phyloP scores from a whole-genome alignment of 306 rosid genomes.

The Purshia tridentata region DNA sequence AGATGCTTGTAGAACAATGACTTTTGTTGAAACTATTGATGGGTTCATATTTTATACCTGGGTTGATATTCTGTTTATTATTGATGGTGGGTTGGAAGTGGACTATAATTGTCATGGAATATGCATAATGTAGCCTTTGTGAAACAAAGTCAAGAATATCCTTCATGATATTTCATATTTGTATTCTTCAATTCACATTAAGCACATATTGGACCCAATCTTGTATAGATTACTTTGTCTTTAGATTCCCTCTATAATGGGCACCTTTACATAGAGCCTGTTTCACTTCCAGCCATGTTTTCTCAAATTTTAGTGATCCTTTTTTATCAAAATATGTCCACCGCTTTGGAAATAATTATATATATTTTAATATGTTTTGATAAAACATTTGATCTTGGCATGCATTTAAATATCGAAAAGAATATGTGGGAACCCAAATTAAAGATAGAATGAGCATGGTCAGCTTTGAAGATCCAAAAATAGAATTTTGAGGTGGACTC shows the following conservation, averaged over 20 bases:
- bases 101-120: conserved; percentile 6
- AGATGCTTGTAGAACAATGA: background rate
- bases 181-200: background rate
- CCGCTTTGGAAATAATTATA: background rate
- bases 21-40: background rate
- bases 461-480: background rate
- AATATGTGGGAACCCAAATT: background rate
- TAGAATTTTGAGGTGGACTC: background rate
- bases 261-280: background rate
- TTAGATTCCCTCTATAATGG: background rate
- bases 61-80: background rate
- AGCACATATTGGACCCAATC: conserved; percentile 1
- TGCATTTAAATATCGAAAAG: background rate
- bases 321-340: background rate
- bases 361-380: background rate
- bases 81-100: conserved; percentile 9
- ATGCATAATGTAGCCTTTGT: conserved; percentile 4
- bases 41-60: background rate
- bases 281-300: background rate
- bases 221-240: conserved; percentile 7
- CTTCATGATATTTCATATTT: conserved; percentile 21
- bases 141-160: conserved; percentile 25
- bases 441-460: background rate
- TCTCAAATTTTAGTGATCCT: background rate
- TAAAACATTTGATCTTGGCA: background rate